Percentiles rank a stretch among this genome's conserved stretches.
Conservation (phyloP, 2,329 filamentous ascomycete genomes). For the Sporothrix brunneoviolacea region DNA sequence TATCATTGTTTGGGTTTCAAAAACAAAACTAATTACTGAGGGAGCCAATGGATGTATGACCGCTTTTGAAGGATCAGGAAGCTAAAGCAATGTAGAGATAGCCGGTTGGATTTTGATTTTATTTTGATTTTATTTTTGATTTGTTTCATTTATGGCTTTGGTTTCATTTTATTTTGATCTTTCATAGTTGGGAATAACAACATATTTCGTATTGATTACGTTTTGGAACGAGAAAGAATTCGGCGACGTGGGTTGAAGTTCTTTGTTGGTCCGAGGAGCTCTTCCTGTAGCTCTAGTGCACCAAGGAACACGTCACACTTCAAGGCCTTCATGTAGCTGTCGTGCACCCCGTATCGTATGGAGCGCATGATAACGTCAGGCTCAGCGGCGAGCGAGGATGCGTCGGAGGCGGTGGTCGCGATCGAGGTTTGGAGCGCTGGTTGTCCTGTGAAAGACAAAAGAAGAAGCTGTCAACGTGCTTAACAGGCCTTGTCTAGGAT, state of each 20-base stretch:
- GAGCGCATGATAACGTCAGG: constrained; percentile 77
- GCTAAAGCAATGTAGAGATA: not conserved
- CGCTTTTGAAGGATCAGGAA: constrained; percentile 1
- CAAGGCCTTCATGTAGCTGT: constrained; percentile 71
- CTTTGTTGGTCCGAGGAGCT: constrained; percentile 55
- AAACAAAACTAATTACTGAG: not conserved
- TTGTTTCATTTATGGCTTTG: not conserved
- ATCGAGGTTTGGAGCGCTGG: constrained; percentile 61
- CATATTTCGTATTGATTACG: not conserved
- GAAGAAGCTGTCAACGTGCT: not conserved
- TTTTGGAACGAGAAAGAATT: no score
- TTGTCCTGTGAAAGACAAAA: constrained; percentile 55
- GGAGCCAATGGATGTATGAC: not conserved
- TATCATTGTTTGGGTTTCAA: not conserved
- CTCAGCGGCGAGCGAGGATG: constrained; percentile 42
- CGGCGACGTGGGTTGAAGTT: constrained; percentile 46
- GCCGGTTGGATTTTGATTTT: not conserved
- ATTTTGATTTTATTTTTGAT: not conserved
- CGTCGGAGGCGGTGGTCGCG: constrained; percentile 58
- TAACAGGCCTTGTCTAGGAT: not conserved
- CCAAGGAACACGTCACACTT: constrained; percentile 57
- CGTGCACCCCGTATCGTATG: constrained; percentile 75
- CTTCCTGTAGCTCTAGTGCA: constrained; percentile 64
- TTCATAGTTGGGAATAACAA: not conserved
- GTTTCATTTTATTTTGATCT: constrained; percentile 2